Conservation (phyloP, 768 basidiomycete species). For the Lyophyllum semitale region DNA sequence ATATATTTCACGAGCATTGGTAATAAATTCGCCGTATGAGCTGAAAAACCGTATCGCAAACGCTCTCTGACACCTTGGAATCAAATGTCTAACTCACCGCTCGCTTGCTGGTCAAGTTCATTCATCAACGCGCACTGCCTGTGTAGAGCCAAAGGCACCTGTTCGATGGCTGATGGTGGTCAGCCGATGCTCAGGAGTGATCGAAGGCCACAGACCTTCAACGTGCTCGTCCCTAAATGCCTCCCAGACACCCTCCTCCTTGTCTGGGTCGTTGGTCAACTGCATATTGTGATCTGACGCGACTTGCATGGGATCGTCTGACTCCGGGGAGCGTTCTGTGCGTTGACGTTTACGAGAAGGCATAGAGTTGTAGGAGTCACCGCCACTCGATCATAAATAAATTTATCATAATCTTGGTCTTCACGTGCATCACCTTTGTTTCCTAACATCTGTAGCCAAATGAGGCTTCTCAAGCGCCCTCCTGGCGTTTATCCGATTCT, state of each 20-base stretch:
- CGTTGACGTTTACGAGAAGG: conserved; percentile 50
- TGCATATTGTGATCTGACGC: conserved; percentile 1
- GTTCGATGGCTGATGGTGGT: conserved; percentile 62
- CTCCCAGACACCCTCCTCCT: conserved; percentile 72
- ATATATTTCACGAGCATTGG: conserved; percentile 52
- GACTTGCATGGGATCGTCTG: conserved; percentile 21
- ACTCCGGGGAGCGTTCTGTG: conserved; percentile 38
- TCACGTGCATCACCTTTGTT: conserved; percentile 5
- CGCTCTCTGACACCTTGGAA: conserved; percentile 9
- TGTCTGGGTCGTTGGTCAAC: conserved; percentile 33
- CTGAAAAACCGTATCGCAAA: conserved; percentile 25
- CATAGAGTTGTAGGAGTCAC: conserved; percentile 21
- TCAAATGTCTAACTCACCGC: conserved; percentile 44
- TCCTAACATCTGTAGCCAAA: not conserved
- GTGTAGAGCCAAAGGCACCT: conserved; percentile 74
- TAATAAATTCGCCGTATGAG: conserved; percentile 40
- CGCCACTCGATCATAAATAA: not conserved
- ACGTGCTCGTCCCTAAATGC: conserved; percentile 77
- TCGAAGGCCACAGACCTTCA: conserved; percentile 52
- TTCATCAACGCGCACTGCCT: conserved; percentile 69
- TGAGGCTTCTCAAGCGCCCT: conserved; percentile 6
- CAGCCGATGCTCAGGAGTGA: not conserved
- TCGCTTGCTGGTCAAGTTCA: conserved; percentile 71
- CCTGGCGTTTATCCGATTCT: conserved; percentile 11
- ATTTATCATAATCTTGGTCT: not conserved